These are phyloP conservation scores for Leishmania aethiopica DNA, from an alignment of 208 protist genomes.

Conservation along the genomic window DNA sequence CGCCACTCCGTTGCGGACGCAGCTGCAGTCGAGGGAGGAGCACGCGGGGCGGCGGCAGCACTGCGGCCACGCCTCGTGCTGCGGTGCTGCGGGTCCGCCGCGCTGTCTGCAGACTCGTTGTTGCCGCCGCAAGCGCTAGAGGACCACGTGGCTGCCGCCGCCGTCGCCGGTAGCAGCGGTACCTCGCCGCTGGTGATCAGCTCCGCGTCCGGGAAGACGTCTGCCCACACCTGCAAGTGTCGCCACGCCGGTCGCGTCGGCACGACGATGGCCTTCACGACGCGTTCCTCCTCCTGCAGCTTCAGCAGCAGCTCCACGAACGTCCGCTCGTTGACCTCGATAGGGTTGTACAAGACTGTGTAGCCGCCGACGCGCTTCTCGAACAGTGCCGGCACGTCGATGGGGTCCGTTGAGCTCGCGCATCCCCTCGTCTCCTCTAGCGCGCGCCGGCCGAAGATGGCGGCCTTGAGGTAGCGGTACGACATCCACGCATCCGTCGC, in stretches of 20 bases:
- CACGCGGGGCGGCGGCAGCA: background rate
- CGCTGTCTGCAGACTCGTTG: background rate
- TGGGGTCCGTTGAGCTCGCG: slow-evolving; percentile 1
- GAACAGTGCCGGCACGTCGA: slow-evolving; percentile 28
- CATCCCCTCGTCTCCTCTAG: slow-evolving; percentile 13
- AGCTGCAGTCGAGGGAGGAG: background rate
- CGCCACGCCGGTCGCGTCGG: slow-evolving; percentile 73
- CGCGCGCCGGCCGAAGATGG: slow-evolving; percentile 24
- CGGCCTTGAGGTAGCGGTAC: slow-evolving; percentile 38
- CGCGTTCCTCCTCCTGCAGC: slow-evolving; percentile 62
- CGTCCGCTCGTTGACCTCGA: slow-evolving; percentile 65
- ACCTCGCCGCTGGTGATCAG: slow-evolving; percentile 47
- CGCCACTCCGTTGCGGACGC: slow-evolving; percentile 7
- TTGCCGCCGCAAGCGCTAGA: background rate
- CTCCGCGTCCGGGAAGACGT: slow-evolving; percentile 78
- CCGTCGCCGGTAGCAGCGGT: slow-evolving; percentile 10
- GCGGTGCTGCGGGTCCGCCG: background rate
- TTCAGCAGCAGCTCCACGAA: slow-evolving; percentile 57
- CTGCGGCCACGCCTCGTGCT: background rate
- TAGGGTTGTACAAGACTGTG: slow-evolving; percentile 87
- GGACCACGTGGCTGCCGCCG: background rate
- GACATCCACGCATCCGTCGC: slow-evolving; percentile 23
- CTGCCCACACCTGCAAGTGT: slow-evolving; percentile 68
- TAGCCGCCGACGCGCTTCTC: slow-evolving; percentile 49
- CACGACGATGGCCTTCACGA: slow-evolving; percentile 79